phyloP scores from a whole-genome alignment of 2,329 filamentous ascomycete species.

The Pseudovirgaria hyperparasitica region DNA sequence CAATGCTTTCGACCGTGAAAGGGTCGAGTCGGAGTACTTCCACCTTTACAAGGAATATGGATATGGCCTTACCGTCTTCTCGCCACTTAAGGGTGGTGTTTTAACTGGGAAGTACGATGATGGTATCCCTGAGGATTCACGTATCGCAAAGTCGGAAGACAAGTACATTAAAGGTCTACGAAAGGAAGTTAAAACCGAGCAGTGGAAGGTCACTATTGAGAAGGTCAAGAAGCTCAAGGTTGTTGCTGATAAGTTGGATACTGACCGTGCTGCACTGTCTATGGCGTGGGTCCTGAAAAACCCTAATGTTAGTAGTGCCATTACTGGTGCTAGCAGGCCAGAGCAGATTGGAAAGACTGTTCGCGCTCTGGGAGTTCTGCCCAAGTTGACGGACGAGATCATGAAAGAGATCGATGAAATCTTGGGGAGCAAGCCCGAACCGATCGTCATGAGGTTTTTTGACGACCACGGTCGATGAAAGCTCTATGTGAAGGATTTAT shows the following conservation, averaged over 20 bases:
- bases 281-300: constrained; percentile 25
- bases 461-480: too few species aligned
- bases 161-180: constrained; percentile 38
- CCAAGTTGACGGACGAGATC: constrained; percentile 29
- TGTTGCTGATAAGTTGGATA: constrained; percentile 51
- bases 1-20: constrained; percentile 48
- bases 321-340: constrained; percentile 16
- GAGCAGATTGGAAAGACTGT: constrained; percentile 24
- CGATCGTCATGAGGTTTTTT: constrained; percentile 6
- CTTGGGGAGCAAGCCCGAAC: constrained; percentile 19
- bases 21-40: constrained; percentile 49
- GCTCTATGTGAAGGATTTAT: too few species aligned
- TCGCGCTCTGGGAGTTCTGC: constrained; percentile 30
- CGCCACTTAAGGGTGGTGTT: constrained; percentile 42
- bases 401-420: constrained; percentile 29
- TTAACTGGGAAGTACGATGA: constrained; percentile 54
- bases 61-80: constrained; percentile 46
- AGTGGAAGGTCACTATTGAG: constrained; percentile 44
- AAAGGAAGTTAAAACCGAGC: constrained; percentile 32
- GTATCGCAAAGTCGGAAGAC: constrained; percentile 43
- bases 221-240: constrained; percentile 36
- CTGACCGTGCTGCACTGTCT: constrained; percentile 34
- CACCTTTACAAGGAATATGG: constrained; percentile 44
- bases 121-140: constrained; percentile 46
- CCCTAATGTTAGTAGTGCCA: constrained; percentile 16